Conservation (phyloP, 768 basidiomycete species). For the Suillus hirtellus region DNA sequence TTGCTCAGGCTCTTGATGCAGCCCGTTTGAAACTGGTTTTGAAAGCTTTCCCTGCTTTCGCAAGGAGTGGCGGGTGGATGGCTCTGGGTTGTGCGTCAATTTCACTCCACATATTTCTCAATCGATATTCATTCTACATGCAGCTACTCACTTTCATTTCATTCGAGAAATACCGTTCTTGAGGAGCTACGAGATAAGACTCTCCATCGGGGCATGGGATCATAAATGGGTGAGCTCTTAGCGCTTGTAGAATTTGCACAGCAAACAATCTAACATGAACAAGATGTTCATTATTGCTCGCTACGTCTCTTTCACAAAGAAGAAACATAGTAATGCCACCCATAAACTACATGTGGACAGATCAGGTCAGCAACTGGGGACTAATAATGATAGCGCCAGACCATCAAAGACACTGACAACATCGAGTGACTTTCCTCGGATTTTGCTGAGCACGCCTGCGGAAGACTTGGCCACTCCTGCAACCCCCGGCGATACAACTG, state of each 20-base stretch:
- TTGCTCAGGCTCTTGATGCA: constrained; percentile 42
- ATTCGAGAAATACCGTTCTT: constrained; percentile 70
- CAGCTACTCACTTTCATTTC: constrained; percentile 69
- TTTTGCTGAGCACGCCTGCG: constrained; percentile 39
- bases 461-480: constrained; percentile 28
- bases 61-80: constrained; percentile 60
- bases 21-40: constrained; percentile 52
- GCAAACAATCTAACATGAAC: background rate
- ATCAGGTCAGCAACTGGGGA: background rate
- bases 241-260: constrained; percentile 11
- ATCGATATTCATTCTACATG: background rate
- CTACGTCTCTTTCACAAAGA: constrained; percentile 56
- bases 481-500: constrained; percentile 17
- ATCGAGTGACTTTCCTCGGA: constrained; percentile 21
- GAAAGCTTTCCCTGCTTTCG: constrained; percentile 55
- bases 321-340: constrained; percentile 1
- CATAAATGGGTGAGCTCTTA: constrained; percentile 66
- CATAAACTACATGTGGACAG: background rate
- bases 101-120: background rate
- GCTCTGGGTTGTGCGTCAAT: constrained; percentile 45
- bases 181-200: constrained; percentile 58
- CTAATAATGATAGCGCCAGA: constrained; percentile 9
- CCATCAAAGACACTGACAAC: constrained; percentile 20
- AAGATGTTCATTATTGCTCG: constrained; percentile 66
- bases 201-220: constrained; percentile 65